Conservation (phyloP, 1,284 basidiomycete genomes). For the Ceratorhiza oryzae-sativae region DNA sequence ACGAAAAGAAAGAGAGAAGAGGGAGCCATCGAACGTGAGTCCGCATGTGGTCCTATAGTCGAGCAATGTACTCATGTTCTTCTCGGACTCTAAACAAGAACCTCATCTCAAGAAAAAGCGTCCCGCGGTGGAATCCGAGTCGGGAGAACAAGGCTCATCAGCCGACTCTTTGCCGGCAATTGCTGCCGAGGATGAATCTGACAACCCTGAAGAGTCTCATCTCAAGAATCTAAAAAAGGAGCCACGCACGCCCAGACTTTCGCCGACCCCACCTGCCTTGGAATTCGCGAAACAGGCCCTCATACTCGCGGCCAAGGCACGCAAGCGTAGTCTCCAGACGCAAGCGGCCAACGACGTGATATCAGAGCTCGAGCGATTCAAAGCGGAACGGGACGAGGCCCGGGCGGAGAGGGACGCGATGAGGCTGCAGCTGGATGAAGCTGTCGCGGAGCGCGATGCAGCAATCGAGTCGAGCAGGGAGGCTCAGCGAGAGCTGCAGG, state of each 20-base stretch:
- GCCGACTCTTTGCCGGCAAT: constrained; percentile 10
- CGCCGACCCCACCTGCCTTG: constrained; percentile 10
- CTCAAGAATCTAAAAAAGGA: constrained; percentile 5
- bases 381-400: constrained; percentile 17
- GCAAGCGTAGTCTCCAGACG: neutral
- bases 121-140: neutral
- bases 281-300: constrained; percentile 8
- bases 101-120: neutral
- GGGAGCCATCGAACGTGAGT: neutral
- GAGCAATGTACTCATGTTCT: neutral
- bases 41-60: too few species aligned
- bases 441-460: constrained; percentile 1
- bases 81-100: neutral
- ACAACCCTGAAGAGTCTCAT: neutral
- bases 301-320: neutral
- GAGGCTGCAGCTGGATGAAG: constrained; percentile 1
- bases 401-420: constrained; percentile 5
- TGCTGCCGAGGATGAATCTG: neutral
- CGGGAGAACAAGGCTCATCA: neutral
- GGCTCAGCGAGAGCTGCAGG: neutral
- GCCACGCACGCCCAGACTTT: constrained; percentile 1
- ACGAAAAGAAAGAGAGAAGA: constrained; percentile 16
- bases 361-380: constrained; percentile 15
- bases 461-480: neutral
- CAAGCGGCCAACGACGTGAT: constrained; percentile 5